Evolutionary conservation across 2,329 filamentous ascomycete genomes (phyloP), one percentile per base, ranked within the genome.

Genomic region (Xylaria sp.): DNA sequence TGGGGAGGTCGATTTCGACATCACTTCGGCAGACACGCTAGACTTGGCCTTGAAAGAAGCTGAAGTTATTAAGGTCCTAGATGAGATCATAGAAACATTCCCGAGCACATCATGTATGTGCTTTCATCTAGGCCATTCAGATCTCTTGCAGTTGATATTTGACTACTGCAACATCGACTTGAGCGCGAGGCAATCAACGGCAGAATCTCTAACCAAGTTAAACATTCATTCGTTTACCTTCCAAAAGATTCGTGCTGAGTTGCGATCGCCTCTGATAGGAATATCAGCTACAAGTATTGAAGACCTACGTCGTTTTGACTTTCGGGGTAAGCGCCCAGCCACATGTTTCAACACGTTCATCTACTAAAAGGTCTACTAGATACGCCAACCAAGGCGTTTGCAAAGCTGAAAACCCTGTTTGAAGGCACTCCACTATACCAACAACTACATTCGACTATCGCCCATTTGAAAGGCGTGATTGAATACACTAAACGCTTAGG

Each of bases 1-100:
- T 73, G 90, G 91, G 9, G 95, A 98, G 73, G 93, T 96, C 2
- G 93, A 98, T 74, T 99, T 98, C 74, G 95, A 99, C 76, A 93
- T 99, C 62, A 85, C 97, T n/a, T 94, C 93, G 0, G 85, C 87
- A 44, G 89, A 93, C 68, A 89, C 90, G 1, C 77, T 93, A 4
- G 93, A 98, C 71, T 80, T 96, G 46, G 90, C 93, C 1, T 76
- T 97, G 58, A 96, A 96, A 71, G 95, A 99, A 76, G 94, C 94
- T 0, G 94, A 98, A 75, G 89, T 93, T 0, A 86, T 99, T 68
- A 98, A 97, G 70, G 93, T 98, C 2, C 80, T 98, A 21, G 95
- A 99, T 73, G 95, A 99, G 73, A 90, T 97, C 40, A 85, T 96
- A 15, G 83, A 88, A 49, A 85, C 89, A 4, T 93, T 98, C 65